Evolutionary conservation across 176 grass and related monocot species (phyloP).

Genomic region (Rhipidocladum racemiflorum): DNA sequence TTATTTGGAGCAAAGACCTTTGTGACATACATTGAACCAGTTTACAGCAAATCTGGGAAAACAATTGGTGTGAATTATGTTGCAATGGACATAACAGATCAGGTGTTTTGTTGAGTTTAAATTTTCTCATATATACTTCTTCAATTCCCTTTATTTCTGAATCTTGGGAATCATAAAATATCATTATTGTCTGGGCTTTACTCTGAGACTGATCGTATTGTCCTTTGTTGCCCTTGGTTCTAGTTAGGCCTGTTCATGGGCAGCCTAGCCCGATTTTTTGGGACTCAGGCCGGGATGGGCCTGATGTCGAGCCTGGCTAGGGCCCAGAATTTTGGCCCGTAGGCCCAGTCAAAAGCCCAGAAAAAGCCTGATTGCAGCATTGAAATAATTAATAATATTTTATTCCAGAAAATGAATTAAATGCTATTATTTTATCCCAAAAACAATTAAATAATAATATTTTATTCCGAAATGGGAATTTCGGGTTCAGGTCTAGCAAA

Average conservation of each 20-base stretch:
- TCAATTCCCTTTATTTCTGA: conserved; percentile 11
- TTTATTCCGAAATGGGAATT: too few species aligned
- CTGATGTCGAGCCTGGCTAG: too few species aligned
- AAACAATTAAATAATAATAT: too few species aligned
- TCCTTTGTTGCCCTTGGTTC: conserved; percentile 13
- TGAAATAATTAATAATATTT: too few species aligned
- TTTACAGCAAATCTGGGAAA: conserved; percentile 68
- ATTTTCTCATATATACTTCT: conserved; percentile 14
- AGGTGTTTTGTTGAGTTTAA: conserved; percentile 50
- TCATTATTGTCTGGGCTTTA: not conserved
- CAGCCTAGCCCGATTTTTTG: too few species aligned
- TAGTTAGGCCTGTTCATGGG: not conserved
- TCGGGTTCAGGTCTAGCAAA: too few species aligned
- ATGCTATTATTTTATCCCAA: too few species aligned
- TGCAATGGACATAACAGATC: conserved; percentile 86
- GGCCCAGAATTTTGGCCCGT: too few species aligned
- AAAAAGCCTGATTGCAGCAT: too few species aligned
- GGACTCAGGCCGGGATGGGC: too few species aligned
- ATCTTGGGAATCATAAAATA: not conserved
- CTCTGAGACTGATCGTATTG: not conserved
- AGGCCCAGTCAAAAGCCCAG: too few species aligned
- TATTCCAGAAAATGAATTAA: too few species aligned
- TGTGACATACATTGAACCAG: conserved; percentile 88
- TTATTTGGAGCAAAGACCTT: conserved; percentile 93
- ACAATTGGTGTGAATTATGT: conserved; percentile 92